These are phyloP conservation scores for Malania oleifera DNA, from an alignment of 164 flowering plant species.

Conservation along the genomic window DNA sequence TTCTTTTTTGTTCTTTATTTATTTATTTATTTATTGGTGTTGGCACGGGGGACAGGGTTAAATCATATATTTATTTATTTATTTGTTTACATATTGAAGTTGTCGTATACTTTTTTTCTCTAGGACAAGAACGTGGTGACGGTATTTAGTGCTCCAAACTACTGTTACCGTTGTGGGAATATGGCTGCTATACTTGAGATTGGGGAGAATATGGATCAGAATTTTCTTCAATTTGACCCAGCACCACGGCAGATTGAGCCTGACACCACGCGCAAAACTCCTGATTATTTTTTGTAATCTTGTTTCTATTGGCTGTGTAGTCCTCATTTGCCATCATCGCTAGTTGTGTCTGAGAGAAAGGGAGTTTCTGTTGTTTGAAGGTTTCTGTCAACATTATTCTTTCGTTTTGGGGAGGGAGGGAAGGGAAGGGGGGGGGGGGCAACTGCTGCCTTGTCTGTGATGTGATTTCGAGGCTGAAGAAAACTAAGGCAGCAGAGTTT, in stretches of 20 bases:
- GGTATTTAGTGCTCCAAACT: conserved; percentile 83
- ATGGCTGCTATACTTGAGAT: conserved; percentile 93
- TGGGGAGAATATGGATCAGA: conserved; percentile 85
- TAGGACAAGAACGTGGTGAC: conserved; percentile 83
- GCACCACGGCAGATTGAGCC: conserved; percentile 87
- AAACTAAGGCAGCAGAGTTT: conserved; percentile 20
- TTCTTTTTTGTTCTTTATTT: too few species aligned
- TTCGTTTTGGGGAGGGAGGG: conserved; percentile 40
- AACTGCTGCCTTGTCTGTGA: conserved; percentile 32
- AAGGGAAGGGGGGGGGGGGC: conserved; percentile 33
- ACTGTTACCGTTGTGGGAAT: conserved; percentile 87
- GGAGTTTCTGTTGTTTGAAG: conserved; percentile 18
- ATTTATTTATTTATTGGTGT: too few species aligned
- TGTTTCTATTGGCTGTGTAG: conserved; percentile 13
- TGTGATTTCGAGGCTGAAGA: conserved; percentile 17
- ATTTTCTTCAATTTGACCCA: conserved; percentile 82
- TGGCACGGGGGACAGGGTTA: too few species aligned
- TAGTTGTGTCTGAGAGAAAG: conserved; percentile 21
- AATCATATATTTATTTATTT: not conserved
- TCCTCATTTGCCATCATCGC: conserved; percentile 15
- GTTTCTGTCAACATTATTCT: conserved; percentile 33
- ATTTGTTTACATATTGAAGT: not conserved
- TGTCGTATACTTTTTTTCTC: not conserved
- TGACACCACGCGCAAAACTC: conserved; percentile 81
- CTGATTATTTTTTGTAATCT: conserved; percentile 75